Evolutionary conservation across 306 rosid genomes (phyloP).

Genomic region (Glycine soja): DNA sequence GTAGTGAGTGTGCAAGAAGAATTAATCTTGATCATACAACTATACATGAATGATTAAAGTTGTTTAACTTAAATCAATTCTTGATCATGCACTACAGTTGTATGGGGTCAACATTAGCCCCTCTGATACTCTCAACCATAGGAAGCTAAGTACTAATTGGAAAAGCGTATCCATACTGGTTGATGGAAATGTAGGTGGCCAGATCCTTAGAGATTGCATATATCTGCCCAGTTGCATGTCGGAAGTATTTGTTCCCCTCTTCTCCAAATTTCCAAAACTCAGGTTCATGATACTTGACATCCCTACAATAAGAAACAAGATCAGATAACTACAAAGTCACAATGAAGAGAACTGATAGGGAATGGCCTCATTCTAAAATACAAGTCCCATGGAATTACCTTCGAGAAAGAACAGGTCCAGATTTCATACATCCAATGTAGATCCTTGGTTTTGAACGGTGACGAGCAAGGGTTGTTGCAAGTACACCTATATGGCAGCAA

Average conservation of each 20-base stretch:
- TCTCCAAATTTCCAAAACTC: conserved; percentile 94
- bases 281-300: conserved; percentile 83
- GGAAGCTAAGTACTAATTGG: conserved; percentile 12
- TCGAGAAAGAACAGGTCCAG: conserved; percentile 87
- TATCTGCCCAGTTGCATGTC: conserved; percentile 95
- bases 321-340: conserved; percentile 16
- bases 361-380: conserved; percentile 6
- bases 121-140: background rate
- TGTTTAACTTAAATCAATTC: background rate
- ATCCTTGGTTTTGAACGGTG: conserved; percentile 88
- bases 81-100: background rate
- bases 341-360: background rate
- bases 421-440: conserved; percentile 91
- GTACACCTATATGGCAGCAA: conserved; percentile 63
- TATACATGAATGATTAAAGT: background rate
- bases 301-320: conserved; percentile 51
- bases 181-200: conserved; percentile 77
- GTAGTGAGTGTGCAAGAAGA: background rate
- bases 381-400: conserved; percentile 54
- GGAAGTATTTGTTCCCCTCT: conserved; percentile 84
- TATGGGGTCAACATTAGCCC: background rate
- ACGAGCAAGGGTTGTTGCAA: conserved; percentile 73
- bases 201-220: conserved; percentile 85
- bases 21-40: background rate
- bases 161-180: conserved; percentile 62